Evolutionary conservation across 495 filamentous ascomycete genomes (phyloP).

Genomic region (Chaetomium tenue): DNA sequence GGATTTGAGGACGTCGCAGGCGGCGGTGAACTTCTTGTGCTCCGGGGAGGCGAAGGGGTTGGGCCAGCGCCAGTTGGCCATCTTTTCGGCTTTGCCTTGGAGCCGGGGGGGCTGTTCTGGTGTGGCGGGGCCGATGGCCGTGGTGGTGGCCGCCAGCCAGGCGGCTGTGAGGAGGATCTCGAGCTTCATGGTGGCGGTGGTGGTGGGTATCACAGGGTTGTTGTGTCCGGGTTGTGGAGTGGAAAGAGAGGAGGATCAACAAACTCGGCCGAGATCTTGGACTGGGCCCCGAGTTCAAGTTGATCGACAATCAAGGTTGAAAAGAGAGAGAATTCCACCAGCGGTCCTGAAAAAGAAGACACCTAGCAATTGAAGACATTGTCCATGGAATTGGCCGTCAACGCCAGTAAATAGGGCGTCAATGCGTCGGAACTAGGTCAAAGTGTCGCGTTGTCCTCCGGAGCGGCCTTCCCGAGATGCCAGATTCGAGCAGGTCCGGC

Average conservation of each 20-base stretch:
- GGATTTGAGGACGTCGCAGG: conserved; percentile 27
- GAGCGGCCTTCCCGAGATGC: conserved; percentile 37
- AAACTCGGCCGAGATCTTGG: too few relatives aligned
- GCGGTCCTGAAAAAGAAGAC: background rate
- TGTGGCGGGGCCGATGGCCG: conserved; percentile 29
- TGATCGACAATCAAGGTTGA: background rate
- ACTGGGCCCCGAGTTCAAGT: background rate
- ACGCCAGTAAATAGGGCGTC: conserved; percentile 8
- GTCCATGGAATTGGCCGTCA: background rate
- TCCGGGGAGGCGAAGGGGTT: conserved; percentile 31
- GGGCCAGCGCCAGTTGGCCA: conserved; percentile 34
- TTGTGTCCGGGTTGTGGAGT: too few relatives aligned
- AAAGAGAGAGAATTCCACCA: background rate
- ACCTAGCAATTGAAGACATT: background rate
- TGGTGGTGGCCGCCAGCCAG: conserved; percentile 22
- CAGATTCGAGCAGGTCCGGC: conserved; percentile 32
- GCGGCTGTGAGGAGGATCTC: conserved; percentile 22
- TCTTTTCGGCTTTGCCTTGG: conserved; percentile 25
- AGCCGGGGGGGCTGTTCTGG: conserved; percentile 28
- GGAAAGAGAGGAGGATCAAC: too few relatives aligned
- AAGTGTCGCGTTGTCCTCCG: conserved; percentile 39
- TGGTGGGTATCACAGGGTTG: background rate
- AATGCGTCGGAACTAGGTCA: background rate
- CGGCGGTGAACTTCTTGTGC: conserved; percentile 21
- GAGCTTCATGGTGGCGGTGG: conserved; percentile 28